phyloP scores from a whole-genome alignment of 208 protist genomes.

The Blechomonas ayalai region DNA sequence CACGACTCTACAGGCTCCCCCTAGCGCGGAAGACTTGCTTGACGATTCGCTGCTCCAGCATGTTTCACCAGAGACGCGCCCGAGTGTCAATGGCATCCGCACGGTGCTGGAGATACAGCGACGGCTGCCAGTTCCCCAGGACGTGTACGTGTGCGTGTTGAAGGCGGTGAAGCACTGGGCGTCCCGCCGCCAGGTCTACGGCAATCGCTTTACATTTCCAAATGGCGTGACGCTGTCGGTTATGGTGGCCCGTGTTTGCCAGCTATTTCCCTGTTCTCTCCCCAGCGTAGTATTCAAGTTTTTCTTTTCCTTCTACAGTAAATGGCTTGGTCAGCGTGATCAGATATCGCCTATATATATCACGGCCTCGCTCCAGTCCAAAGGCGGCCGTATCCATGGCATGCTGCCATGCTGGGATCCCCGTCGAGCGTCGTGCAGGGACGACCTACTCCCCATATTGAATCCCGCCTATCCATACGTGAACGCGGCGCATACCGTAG shows the following conservation, averaged over 20 bases:
- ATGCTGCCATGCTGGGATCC: constrained; percentile 57
- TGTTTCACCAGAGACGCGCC: constrained; percentile 40
- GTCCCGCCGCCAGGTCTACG: constrained; percentile 88
- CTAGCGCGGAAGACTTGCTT: constrained; percentile 43
- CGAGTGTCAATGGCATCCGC: constrained; percentile 69
- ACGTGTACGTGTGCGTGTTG: constrained; percentile 47
- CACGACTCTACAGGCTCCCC: constrained; percentile 31
- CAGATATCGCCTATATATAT: constrained; percentile 60
- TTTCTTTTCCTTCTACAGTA: constrained; percentile 81
- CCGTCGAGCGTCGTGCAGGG: constrained; percentile 13
- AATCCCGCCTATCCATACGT: constrained; percentile 96
- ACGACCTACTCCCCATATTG: constrained; percentile 93
- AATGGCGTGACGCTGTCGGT: constrained; percentile 95
- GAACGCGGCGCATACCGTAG: constrained; percentile 92
- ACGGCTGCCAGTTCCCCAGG: constrained; percentile 28
- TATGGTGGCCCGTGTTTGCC: constrained; percentile 91
- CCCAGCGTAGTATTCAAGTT: constrained; percentile 74
- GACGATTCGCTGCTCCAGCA: constrained; percentile 41
- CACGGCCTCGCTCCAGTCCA: constrained; percentile 14
- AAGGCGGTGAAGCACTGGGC: constrained; percentile 80
- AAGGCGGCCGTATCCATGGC: constrained; percentile 31
- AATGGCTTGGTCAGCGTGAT: constrained; percentile 51
- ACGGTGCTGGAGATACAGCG: constrained; percentile 62
- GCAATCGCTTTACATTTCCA: constrained; percentile 93
- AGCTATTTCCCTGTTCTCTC: constrained; percentile 82